A percentile compares a stretch with the other conserved stretches of the same genome.
These are phyloP conservation scores for Ceratocystis albifundus DNA, from an alignment of 2,329 filamentous ascomycete species.

Conservation along the genomic window DNA sequence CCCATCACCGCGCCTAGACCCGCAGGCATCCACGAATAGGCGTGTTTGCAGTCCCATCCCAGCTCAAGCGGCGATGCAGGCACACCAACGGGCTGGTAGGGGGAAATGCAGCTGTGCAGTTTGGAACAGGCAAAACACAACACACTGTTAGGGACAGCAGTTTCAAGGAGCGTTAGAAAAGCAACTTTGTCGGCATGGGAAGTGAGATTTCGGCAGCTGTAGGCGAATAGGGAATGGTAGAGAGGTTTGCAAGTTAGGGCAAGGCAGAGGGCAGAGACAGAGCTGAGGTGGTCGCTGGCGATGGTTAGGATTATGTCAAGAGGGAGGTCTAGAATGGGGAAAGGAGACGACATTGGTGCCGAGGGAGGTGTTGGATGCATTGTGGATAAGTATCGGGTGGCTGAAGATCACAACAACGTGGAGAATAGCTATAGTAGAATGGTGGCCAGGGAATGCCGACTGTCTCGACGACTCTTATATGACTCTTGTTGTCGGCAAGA, in stretches of 20 bases:
- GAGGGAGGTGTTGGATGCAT: neutral
- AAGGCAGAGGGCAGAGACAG: constrained; percentile 6
- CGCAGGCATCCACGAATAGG: constrained; percentile 19
- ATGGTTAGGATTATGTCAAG: constrained; percentile 18
- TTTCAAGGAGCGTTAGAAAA: constrained; percentile 16
- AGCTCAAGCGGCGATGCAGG: constrained; percentile 19
- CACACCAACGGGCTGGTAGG: constrained; percentile 4
- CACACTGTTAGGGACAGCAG: neutral
- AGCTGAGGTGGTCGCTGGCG: constrained; percentile 4
- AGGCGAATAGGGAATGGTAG: constrained; percentile 1
- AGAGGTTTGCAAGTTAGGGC: constrained; percentile 16
- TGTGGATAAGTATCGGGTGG: neutral
- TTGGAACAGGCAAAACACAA: constrained; percentile 19
- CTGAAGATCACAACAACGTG: neutral
- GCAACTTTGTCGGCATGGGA: constrained; percentile 8
- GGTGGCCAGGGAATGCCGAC: neutral
- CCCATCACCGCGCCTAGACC: neutral
- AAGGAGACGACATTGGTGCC: neutral
- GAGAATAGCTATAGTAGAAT: neutral
- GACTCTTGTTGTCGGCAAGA: neutral
- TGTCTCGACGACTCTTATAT: neutral
- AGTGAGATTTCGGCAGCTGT: neutral
- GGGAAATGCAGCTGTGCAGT: constrained; percentile 3
- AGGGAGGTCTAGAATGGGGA: constrained; percentile 19
- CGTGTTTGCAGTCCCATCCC: constrained; percentile 18